These are phyloP conservation scores for Copromyces sp. DNA, from an alignment of 495 filamentous ascomycete genomes.

Conservation along the genomic window DNA sequence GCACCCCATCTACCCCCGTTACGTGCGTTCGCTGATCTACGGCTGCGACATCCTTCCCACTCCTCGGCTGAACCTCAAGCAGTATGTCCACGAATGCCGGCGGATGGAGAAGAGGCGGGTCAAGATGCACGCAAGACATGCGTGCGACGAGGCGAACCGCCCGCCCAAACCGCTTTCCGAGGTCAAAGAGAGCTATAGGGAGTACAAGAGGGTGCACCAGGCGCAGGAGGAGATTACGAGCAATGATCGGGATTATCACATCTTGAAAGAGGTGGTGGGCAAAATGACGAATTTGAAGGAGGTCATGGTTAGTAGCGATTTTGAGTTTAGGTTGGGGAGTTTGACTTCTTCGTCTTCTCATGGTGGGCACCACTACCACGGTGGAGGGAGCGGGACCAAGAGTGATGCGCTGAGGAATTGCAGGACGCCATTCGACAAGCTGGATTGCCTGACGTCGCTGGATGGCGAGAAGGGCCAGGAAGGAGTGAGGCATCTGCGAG, in stretches of 20 bases:
- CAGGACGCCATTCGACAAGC: background rate
- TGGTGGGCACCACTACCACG: background rate
- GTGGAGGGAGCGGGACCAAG: background rate
- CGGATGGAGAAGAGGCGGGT: background rate
- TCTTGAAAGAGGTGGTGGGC: background rate
- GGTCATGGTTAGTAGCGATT: background rate
- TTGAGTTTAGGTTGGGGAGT: background rate
- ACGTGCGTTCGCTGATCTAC: background rate
- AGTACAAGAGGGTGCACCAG: background rate
- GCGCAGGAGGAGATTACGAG: background rate
- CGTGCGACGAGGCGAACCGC: background rate
- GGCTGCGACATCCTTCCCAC: background rate
- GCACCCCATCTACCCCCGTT: background rate
- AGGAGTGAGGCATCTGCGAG: background rate
- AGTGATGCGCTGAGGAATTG: background rate
- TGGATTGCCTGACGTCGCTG: background rate
- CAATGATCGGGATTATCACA: background rate
- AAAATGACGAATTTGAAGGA: background rate
- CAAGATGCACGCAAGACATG: background rate
- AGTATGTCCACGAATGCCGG: background rate
- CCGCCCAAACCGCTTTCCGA: background rate
- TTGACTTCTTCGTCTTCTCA: background rate
- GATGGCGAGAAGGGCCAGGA: background rate
- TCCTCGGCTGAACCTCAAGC: background rate
- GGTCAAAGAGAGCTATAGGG: background rate